These are phyloP conservation scores for Rhododendron griersonianum DNA, from an alignment of 148 eudicot genomes.

Conservation along the genomic window DNA sequence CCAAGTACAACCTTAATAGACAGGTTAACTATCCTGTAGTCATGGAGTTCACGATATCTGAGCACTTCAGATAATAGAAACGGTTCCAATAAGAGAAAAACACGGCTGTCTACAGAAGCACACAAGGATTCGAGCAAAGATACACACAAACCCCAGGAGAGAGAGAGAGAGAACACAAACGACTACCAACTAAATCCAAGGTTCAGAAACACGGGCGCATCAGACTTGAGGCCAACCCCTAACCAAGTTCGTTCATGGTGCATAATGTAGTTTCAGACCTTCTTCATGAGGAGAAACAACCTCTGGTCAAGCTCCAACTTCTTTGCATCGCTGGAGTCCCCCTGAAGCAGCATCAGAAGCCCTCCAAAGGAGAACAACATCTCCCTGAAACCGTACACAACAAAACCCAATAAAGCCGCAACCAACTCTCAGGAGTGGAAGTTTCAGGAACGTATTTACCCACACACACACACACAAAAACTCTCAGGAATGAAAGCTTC, in stretches of 20 bases:
- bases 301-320: constrained; percentile 84
- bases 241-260: background rate
- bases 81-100: background rate
- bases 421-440: background rate
- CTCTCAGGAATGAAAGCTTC: background rate
- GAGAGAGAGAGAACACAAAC: background rate
- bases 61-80: background rate
- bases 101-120: background rate
- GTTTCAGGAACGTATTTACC: no score
- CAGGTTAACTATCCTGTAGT: background rate
- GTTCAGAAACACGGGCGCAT: background rate
- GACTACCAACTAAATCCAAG: background rate
- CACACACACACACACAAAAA: no score
- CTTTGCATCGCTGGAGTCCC: constrained; percentile 56
- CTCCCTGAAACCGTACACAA: constrained; percentile 46
- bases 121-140: background rate
- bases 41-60: background rate
- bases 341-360: constrained; percentile 83
- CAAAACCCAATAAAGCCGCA: background rate
- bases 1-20: background rate
- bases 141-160: no score
- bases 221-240: background rate
- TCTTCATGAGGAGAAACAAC: constrained; percentile 83
- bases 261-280: constrained; percentile 23
- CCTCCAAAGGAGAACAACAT: constrained; percentile 80